A percentile compares a stretch with the other conserved stretches of the same genome.
phyloP scores from a whole-genome alignment of 257 asterid species.

The Solanum lycopersicoides region DNA sequence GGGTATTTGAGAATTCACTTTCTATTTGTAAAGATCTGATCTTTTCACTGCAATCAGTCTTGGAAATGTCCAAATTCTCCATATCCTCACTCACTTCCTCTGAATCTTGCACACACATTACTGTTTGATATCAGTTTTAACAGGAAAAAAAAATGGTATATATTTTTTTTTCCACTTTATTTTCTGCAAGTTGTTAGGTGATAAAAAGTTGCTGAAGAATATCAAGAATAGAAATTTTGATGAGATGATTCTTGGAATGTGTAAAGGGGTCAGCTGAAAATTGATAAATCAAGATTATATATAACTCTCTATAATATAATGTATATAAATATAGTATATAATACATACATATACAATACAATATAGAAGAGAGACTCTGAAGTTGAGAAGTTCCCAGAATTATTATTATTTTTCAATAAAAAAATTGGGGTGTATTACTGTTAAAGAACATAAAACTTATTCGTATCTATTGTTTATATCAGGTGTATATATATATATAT shows the following conservation, averaged over 20 bases:
- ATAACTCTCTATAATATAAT: not conserved
- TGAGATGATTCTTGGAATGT: not conserved
- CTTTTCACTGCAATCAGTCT: constrained; percentile 22
- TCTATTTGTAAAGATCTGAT: constrained; percentile 28
- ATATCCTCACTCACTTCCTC: constrained; percentile 52
- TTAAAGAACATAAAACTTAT: too few relatives aligned
- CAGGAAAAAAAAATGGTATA: not conserved
- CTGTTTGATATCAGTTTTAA: not conserved
- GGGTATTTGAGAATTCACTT: constrained; percentile 19
- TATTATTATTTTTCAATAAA: not conserved
- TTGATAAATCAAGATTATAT: not conserved
- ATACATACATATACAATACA: not conserved
- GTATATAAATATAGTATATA: not conserved
- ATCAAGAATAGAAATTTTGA: not conserved
- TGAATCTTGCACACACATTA: constrained; percentile 72
- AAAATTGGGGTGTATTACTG: not conserved
- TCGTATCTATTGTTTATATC: too few relatives aligned
- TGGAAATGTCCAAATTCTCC: constrained; percentile 40
- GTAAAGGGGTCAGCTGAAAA: not conserved
- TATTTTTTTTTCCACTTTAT: not conserved
- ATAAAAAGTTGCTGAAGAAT: not conserved
- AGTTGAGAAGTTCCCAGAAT: not conserved
- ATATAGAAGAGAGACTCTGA: not conserved
- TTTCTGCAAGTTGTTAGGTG: not conserved
- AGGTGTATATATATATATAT: too few relatives aligned